A percentile compares a stretch with the other conserved stretches of the same genome.
Conservation (phyloP, 257 asterid species). For the Nicotiana knightiana region DNA sequence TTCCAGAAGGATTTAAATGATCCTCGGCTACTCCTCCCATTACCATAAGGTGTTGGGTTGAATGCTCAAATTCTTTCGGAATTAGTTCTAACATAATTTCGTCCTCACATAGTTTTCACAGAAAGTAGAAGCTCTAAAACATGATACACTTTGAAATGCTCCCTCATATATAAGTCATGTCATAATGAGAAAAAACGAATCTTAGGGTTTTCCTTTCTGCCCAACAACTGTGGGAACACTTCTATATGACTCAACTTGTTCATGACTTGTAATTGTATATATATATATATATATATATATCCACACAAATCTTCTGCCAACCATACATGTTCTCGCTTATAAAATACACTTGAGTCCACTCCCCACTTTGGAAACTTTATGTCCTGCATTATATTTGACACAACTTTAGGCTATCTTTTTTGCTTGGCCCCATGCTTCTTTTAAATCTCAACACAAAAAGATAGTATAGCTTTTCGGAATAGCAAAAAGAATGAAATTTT, state of each 20-base stretch:
- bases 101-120: too few species aligned
- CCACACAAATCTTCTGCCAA: slow-evolving; percentile 17
- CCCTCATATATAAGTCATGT: not conserved
- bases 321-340: slow-evolving; percentile 16
- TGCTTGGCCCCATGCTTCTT: slow-evolving; percentile 7
- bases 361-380: slow-evolving; percentile 3
- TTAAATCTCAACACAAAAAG: slow-evolving; percentile 5
- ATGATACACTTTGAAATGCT: not conserved
- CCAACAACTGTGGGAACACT: not conserved
- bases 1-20: too few species aligned
- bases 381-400: slow-evolving; percentile 18
- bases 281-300: not conserved
- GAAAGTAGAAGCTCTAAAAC: too few species aligned
- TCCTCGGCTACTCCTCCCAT: too few species aligned
- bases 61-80: too few species aligned
- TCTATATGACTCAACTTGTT: not conserved
- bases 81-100: too few species aligned
- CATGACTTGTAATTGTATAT: not conserved
- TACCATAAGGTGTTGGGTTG: too few species aligned
- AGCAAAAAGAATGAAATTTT: not conserved
- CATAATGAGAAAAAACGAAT: not conserved
- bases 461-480: not conserved
- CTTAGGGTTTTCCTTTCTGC: slow-evolving; percentile 4
- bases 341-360: slow-evolving; percentile 1
- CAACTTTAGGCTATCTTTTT: slow-evolving; percentile 6